A percentile compares a stretch with the other conserved stretches of the same genome.
Evolutionary conservation across 1,284 basidiomycete genomes (phyloP).

Genomic region (Ceratobasidium theobromae): DNA sequence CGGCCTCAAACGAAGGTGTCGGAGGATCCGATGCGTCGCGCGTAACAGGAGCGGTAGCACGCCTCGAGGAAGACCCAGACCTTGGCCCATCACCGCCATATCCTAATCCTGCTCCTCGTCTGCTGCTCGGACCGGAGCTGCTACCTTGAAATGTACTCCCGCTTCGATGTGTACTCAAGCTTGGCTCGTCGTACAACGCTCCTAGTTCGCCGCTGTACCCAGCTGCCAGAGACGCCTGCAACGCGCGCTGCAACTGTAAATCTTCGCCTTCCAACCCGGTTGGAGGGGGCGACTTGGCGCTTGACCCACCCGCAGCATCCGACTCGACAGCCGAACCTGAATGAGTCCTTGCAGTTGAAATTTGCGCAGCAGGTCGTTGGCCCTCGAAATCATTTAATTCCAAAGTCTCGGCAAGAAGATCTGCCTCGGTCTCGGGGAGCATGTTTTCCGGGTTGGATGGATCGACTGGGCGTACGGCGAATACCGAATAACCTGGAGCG

Average conservation of each 20-base stretch:
- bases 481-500: conserved; percentile 82
- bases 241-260: conserved; percentile 78
- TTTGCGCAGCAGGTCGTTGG: neutral
- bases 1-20: conserved; percentile 41
- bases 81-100: neutral
- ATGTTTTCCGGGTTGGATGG: conserved; percentile 45
- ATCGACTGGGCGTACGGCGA: conserved; percentile 67
- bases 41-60: neutral
- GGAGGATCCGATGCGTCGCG: conserved; percentile 28
- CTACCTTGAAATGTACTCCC: too few species aligned
- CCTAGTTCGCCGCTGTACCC: conserved; percentile 1
- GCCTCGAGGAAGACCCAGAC: neutral
- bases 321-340: too few species aligned
- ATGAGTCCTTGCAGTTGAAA: neutral
- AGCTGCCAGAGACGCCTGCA: conserved; percentile 68
- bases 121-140: conserved; percentile 18
- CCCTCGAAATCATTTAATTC: conserved; percentile 51
- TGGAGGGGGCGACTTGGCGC: conserved; percentile 24
- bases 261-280: conserved; percentile 77
- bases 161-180: too few species aligned
- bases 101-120: neutral
- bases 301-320: too few species aligned
- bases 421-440: conserved; percentile 64
- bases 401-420: conserved; percentile 61
- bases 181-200: conserved; percentile 6